Evolutionary conservation across 75 land plant species (phyloP).

Genomic region (Picea glauca): DNA sequence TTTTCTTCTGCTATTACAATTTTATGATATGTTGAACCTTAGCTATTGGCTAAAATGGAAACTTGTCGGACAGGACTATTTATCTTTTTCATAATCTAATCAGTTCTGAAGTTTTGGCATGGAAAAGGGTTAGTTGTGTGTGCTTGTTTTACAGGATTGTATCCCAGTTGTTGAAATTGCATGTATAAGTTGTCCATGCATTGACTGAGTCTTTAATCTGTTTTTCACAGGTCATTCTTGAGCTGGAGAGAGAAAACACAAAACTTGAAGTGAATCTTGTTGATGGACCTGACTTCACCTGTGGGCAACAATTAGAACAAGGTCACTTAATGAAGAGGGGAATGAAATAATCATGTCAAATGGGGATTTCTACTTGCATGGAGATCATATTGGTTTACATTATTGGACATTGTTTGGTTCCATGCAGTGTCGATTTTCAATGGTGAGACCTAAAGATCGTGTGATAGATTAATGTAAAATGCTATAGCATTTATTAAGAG

Average conservation of each 20-base stretch:
- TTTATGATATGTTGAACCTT: neutral
- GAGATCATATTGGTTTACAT: no score
- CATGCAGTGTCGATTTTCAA: no score
- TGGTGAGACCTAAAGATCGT: no score
- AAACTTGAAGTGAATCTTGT: constrained; percentile 41
- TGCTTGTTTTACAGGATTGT: neutral
- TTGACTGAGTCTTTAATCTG: neutral
- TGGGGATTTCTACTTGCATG: no score
- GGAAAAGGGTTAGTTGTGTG: neutral
- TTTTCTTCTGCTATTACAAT: neutral
- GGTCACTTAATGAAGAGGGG: neutral
- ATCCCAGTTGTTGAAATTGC: neutral
- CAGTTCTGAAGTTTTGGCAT: no score
- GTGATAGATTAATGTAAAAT: no score
- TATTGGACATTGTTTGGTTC: no score
- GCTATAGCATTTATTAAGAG: no score
- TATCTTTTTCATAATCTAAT: neutral
- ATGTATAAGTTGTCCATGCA: neutral
- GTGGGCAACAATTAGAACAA: constrained; percentile 23
- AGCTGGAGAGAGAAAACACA: constrained; percentile 51
- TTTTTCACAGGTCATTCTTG: constrained; percentile 52
- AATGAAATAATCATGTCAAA: no score
- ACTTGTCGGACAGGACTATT: neutral
- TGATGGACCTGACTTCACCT: constrained; percentile 52
- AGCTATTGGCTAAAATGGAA: neutral